Conservation (phyloP, 768 basidiomycete genomes). For the Hemileccinum rubropunctum region DNA sequence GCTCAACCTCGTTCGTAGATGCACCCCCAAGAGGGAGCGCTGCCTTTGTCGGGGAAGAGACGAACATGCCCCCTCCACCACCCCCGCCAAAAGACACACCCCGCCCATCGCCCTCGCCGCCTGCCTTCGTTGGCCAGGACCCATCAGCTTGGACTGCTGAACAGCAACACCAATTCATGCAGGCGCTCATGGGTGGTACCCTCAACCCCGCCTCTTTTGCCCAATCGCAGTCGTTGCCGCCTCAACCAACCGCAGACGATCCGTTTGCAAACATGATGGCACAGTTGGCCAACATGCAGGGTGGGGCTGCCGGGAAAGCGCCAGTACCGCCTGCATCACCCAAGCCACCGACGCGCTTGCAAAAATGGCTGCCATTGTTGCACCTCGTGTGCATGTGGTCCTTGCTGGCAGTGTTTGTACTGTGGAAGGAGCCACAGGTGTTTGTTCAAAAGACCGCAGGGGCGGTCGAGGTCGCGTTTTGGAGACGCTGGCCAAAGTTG, state of each 20-base stretch:
- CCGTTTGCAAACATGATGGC: constrained; percentile 47
- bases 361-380: constrained; percentile 62
- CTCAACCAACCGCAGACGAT: constrained; percentile 30
- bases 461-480: constrained; percentile 35
- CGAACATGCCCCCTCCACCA: constrained; percentile 27
- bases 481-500: constrained; percentile 66
- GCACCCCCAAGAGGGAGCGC: constrained; percentile 14
- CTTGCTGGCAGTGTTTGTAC: constrained; percentile 64
- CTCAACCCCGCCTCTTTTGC: constrained; percentile 30
- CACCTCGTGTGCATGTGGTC: constrained; percentile 65
- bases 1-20: constrained; percentile 1
- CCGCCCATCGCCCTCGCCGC: constrained; percentile 23
- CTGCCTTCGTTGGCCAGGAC: constrained; percentile 37
- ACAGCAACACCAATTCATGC: constrained; percentile 66
- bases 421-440: constrained; percentile 59
- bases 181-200: constrained; percentile 51
- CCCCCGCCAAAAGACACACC: constrained; percentile 22
- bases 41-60: constrained; percentile 39
- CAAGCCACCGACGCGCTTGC: constrained; percentile 44
- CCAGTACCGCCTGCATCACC: constrained; percentile 19
- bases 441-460: constrained; percentile 40
- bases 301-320: constrained; percentile 25
- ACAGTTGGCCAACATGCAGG: constrained; percentile 25
- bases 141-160: constrained; percentile 65
- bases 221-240: constrained; percentile 8